Evolutionary conservation across 305 asterid species (phyloP).

Genomic region (Plantago coronopus): DNA sequence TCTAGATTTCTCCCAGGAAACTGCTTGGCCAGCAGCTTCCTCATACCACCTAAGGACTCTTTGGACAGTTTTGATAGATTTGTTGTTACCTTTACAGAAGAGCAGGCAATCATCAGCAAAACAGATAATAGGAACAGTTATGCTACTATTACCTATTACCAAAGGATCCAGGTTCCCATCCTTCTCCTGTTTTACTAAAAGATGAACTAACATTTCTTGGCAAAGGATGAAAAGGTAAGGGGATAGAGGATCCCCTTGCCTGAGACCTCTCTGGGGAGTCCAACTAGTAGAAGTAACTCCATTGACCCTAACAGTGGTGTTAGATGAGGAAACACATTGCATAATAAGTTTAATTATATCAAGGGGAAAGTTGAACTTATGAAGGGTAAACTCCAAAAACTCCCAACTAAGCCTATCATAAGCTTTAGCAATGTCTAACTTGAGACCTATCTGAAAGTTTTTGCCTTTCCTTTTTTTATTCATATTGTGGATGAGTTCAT

Average conservation of each 20-base stretch:
- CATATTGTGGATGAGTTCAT: background rate
- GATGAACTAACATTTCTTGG: too few relatives aligned
- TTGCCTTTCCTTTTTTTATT: background rate
- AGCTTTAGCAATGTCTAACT: background rate
- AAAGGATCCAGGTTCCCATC: too few relatives aligned
- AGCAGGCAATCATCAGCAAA: background rate
- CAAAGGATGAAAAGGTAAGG: too few relatives aligned
- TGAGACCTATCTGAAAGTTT: background rate
- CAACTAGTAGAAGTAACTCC: background rate
- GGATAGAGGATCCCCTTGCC: too few relatives aligned
- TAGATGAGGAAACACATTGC: too few relatives aligned
- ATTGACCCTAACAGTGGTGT: too few relatives aligned
- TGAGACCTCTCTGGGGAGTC: background rate
- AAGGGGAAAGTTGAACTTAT: background rate
- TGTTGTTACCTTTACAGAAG: background rate
- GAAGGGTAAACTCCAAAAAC: background rate
- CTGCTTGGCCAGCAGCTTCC: background rate
- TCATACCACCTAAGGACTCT: background rate
- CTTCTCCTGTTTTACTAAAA: too few relatives aligned
- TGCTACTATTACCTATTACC: background rate
- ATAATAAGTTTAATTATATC: background rate
- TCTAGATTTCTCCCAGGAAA: background rate
- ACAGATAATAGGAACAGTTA: background rate
- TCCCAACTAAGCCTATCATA: background rate
- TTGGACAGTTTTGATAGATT: background rate